Conservation (phyloP, 495 filamentous ascomycete genomes). For the Penicillium robsamsonii region DNA sequence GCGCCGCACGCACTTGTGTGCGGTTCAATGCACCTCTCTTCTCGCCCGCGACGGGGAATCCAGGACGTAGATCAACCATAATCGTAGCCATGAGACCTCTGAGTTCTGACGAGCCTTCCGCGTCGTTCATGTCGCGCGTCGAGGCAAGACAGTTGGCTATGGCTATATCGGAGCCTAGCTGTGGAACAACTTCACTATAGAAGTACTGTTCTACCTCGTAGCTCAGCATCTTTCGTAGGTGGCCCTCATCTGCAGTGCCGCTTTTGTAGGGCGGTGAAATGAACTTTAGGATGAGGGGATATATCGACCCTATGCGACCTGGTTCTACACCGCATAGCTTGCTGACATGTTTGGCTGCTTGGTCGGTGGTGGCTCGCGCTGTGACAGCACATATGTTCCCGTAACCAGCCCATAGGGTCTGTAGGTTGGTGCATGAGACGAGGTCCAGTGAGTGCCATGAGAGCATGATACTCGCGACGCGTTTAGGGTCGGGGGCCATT, state of each 20-base stretch:
- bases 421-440: slow-evolving; percentile 32
- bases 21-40: slow-evolving; percentile 27
- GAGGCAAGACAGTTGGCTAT: slow-evolving; percentile 38
- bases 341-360: slow-evolving; percentile 26
- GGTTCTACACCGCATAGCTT: slow-evolving; percentile 24
- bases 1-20: slow-evolving; percentile 28
- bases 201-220: slow-evolving; percentile 41
- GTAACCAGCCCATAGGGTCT: slow-evolving; percentile 43
- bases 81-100: slow-evolving; percentile 32
- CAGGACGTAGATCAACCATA: slow-evolving; percentile 34
- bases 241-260: slow-evolving; percentile 32
- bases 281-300: slow-evolving; percentile 38
- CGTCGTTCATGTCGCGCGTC: slow-evolving; percentile 23
- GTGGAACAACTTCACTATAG: slow-evolving; percentile 33
- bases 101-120: slow-evolving; percentile 12
- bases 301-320: slow-evolving; percentile 20
- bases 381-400: slow-evolving; percentile 36
- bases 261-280: slow-evolving; percentile 33
- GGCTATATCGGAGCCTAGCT: slow-evolving; percentile 23
- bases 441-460: slow-evolving; percentile 37
- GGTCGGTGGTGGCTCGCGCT: slow-evolving; percentile 26
- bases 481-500: slow-evolving; percentile 27
- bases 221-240: slow-evolving; percentile 40
- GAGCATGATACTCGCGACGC: slow-evolving; percentile 35
- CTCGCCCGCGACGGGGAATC: slow-evolving; percentile 30